Evolutionary conservation across 139 green algal species (phyloP), one percentile per base, ranked within the genome.

Genomic region (Chlorella sp.): DNA sequence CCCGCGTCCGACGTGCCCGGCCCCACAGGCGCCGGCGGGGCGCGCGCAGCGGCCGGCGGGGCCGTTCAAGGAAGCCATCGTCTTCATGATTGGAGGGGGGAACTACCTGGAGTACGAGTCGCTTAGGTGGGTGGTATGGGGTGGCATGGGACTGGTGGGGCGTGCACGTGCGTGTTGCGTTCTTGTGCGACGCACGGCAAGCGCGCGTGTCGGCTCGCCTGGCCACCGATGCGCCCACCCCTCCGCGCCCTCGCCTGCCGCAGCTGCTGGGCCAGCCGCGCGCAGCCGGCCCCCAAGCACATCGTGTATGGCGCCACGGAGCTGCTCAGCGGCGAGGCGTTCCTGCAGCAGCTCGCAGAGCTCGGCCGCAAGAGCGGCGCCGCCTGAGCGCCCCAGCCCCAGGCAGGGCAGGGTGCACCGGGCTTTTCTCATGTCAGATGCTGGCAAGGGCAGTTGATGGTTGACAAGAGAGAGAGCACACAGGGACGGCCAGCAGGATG

Each of bases 51-150:
- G 72, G 59, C 82, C 84, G 14, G 81, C 76, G 59, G 86, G 85
- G 12, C 83, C 91, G 27, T 94, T 92, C 81, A 83, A 84, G 66
- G 94, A 99, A 41, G 90, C 88, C 3, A 87, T 99, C 12, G 94
- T 98, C 38, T 99, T 98, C 80, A 93, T 99, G 86, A 93, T 99
- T 40, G 96, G 96, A 0, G 96, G 95, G 8, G 96, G 96, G 11
- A 98, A 96, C 88, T 99, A 98, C 82, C 63, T 94, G 21, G 96
- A 99, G 87, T 84, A 90, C 45, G 90, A 96, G 79, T 87, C 82
- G 3, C 73, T 99, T 55, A 83, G 88, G 42, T 92, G 92, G 83
- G 86, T 85, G 25, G n/a, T n/a, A n/a, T n/a, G n/a, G n/a, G n/a
- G n/a, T n/a, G n/a, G n/a, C n/a, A n/a, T n/a, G n/a, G n/a, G n/a